phyloP scores from a whole-genome alignment of 495 filamentous ascomycete species.

The Aspergillus nidulans region DNA sequence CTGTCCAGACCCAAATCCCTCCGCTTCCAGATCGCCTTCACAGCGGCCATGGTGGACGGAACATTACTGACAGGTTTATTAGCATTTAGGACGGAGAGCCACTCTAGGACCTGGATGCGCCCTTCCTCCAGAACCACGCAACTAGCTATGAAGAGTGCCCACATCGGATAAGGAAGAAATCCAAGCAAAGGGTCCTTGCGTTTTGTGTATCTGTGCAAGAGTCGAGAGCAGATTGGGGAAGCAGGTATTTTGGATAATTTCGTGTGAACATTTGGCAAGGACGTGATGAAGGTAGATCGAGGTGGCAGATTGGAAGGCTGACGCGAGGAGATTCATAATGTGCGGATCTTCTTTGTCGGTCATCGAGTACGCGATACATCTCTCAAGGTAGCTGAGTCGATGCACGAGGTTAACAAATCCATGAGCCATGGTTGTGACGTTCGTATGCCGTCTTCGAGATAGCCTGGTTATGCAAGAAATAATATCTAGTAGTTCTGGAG shows the following conservation, averaged over 20 bases:
- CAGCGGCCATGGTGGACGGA: neutral
- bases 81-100: neutral
- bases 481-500: neutral
- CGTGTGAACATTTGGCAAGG: neutral
- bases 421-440: neutral
- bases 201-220: neutral
- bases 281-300: constrained; percentile 4
- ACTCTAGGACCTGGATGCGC: neutral
- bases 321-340: neutral
- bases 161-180: constrained; percentile 5
- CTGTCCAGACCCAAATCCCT: neutral
- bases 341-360: neutral
- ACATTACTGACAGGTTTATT: constrained; percentile 5
- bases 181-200: neutral
- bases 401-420: neutral
- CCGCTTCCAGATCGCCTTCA: neutral
- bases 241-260: neutral
- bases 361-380: neutral
- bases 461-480: neutral
- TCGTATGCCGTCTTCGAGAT: neutral
- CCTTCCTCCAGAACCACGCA: constrained; percentile 3
- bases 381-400: neutral
- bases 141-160: constrained; percentile 1
- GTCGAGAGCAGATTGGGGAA: neutral
- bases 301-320: constrained; percentile 1